Conservation (phyloP, 2,329 filamentous ascomycete species). For the Neopestalotiopsis clavispora region DNA sequence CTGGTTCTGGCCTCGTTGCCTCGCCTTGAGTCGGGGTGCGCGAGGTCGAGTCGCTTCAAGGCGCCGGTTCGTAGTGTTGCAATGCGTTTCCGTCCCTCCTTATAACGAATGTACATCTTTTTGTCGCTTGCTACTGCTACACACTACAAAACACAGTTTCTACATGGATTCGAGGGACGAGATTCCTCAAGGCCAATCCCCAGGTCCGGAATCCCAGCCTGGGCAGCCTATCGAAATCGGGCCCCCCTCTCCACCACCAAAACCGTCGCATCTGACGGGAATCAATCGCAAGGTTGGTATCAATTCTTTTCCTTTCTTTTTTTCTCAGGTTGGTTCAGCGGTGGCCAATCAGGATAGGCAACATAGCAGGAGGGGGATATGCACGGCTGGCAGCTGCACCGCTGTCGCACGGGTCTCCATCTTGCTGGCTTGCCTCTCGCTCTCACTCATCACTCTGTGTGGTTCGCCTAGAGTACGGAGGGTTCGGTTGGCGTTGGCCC, state of each 20-base stretch:
- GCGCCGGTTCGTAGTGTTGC: not conserved
- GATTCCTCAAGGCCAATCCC: not conserved
- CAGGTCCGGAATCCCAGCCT: not conserved
- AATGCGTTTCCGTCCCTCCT: not conserved
- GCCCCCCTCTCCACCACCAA: not conserved
- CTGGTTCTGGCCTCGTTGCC: not conserved
- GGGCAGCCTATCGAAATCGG: not conserved
- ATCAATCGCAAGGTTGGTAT: conserved; percentile 9
- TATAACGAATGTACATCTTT: not conserved
- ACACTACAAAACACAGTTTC: too few relatives aligned
- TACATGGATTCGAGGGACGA: not conserved
- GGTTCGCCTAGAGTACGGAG: not conserved
- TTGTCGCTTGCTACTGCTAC: not conserved
- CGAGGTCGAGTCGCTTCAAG: conserved; percentile 1
- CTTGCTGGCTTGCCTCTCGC: not conserved
- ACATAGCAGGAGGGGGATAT: conserved; percentile 5
- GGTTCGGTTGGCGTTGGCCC: not conserved
- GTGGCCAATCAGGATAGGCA: conserved; percentile 15
- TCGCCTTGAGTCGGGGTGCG: conserved; percentile 1
- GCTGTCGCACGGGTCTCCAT: not conserved
- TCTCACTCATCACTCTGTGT: not conserved
- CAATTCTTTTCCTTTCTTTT: not conserved
- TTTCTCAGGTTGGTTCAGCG: conserved; percentile 3
- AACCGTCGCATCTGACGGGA: conserved; percentile 11
- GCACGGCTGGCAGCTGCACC: conserved; percentile 15